Percentiles rank a stretch among this genome's conserved stretches.
Conservation (phyloP, 331 rosid genomes). For the Pyracantha coccinea region DNA sequence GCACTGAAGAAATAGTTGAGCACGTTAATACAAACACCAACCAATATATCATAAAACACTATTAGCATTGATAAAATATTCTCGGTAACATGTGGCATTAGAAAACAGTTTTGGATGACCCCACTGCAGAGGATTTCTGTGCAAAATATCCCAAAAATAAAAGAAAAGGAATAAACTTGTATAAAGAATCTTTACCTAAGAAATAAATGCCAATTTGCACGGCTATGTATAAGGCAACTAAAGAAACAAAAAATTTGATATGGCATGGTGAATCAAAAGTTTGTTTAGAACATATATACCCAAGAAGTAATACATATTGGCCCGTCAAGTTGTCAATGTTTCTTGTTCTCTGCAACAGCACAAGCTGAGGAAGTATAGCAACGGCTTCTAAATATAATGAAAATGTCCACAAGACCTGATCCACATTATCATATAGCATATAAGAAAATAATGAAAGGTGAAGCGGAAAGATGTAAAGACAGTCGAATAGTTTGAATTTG, state of each 20-base stretch:
- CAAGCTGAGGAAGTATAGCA: constrained; percentile 31
- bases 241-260: not conserved
- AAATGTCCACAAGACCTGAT: constrained; percentile 29
- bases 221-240: not conserved
- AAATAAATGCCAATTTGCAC: not conserved
- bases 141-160: not conserved
- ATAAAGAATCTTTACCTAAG: no score
- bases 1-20: constrained; percentile 13
- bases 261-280: not conserved
- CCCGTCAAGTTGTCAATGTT: constrained; percentile 30
- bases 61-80: not conserved
- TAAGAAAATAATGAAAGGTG: not conserved
- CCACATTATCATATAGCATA: not conserved
- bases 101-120: not conserved
- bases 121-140: no score
- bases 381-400: constrained; percentile 26
- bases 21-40: not conserved
- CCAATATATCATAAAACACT: not conserved
- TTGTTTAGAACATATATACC: constrained; percentile 1
- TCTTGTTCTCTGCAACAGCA: constrained; percentile 26
- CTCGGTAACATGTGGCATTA: not conserved
- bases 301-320: constrained; percentile 25
- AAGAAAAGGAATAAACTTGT: not conserved
- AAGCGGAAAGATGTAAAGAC: not conserved
- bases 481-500: not conserved